These are phyloP conservation scores for Aplosporella prunicola DNA, from an alignment of 2,329 filamentous ascomycete species.

Conservation along the genomic window DNA sequence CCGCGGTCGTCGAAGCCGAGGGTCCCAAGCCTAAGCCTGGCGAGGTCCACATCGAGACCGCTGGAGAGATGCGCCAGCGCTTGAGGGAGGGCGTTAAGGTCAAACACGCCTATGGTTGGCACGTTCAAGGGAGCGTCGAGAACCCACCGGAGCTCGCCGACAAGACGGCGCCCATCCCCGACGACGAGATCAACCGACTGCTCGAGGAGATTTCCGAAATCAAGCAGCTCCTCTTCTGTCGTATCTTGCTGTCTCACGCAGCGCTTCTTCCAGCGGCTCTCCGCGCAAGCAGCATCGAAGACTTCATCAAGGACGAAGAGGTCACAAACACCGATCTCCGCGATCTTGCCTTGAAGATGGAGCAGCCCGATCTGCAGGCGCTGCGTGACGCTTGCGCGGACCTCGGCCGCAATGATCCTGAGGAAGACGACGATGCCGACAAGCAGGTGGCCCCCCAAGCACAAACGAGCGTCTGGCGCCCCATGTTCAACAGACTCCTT, in stretches of 20 bases:
- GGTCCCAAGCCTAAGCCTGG: conserved; percentile 19
- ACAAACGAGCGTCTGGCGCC: not conserved
- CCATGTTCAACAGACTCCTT: conserved; percentile 1
- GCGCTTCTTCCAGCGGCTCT: conserved; percentile 38
- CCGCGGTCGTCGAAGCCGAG: conserved; percentile 16
- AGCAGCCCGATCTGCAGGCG: conserved; percentile 40
- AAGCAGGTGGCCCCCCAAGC: too few relatives aligned
- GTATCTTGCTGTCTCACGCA: conserved; percentile 38
- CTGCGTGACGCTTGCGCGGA: conserved; percentile 44
- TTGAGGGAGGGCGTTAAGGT: conserved; percentile 33
- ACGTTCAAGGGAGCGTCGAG: conserved; percentile 24
- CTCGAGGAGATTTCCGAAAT: conserved; percentile 40
- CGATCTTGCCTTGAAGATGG: conserved; percentile 40
- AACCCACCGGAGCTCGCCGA: conserved; percentile 22
- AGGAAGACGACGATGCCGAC: conserved; percentile 25
- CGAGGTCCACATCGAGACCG: conserved; percentile 36
- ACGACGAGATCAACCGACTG: conserved; percentile 35
- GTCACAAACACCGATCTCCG: conserved; percentile 36
- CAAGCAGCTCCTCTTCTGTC: conserved; percentile 41
- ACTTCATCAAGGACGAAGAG: conserved; percentile 35
- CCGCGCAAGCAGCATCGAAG: conserved; percentile 34
- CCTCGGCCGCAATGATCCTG: conserved; percentile 33
- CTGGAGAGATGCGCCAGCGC: conserved; percentile 30
- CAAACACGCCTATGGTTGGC: conserved; percentile 22
- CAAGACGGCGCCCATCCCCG: conserved; percentile 30